These are phyloP conservation scores for Cornus controversa DNA, from an alignment of 148 eudicot genomes.

Conservation along the genomic window DNA sequence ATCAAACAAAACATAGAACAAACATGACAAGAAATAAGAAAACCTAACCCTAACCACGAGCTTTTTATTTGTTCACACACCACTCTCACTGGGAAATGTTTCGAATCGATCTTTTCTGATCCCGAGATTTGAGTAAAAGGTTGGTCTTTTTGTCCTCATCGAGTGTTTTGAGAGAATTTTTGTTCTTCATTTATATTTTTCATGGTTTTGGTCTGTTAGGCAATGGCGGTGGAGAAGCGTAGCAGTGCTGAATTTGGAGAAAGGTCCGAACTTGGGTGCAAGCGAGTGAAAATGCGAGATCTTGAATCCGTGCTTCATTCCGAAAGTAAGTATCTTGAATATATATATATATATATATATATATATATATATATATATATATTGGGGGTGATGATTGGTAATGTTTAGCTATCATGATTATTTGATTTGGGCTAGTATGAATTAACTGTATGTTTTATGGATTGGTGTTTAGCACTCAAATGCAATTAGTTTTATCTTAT, in stretches of 20 bases:
- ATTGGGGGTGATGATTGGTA: not conserved
- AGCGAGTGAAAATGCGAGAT: slow-evolving; percentile 56
- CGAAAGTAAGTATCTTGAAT: slow-evolving; percentile 39
- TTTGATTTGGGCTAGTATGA: not conserved
- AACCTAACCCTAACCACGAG: slow-evolving; percentile 4
- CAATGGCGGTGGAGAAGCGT: slow-evolving; percentile 44
- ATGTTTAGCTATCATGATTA: not conserved
- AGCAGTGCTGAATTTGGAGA: slow-evolving; percentile 36
- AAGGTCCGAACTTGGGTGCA: slow-evolving; percentile 33
- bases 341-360: no score
- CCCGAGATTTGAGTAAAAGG: slow-evolving; percentile 39
- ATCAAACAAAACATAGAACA: not conserved
- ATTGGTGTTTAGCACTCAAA: no score
- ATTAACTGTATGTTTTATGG: no score
- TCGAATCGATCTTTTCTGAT: not conserved
- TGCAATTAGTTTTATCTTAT: no score
- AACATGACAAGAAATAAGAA: no score
- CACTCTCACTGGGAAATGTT: not conserved
- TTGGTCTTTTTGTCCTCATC: slow-evolving; percentile 1
- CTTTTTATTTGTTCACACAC: not conserved
- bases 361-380: no score
- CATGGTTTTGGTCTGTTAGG: slow-evolving; percentile 21
- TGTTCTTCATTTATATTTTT: not conserved
- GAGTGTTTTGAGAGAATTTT: not conserved
- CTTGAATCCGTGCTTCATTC: slow-evolving; percentile 54